Conservation (phyloP, 2,329 filamentous ascomycete species). For the Curvularia hawaiiensis region DNA sequence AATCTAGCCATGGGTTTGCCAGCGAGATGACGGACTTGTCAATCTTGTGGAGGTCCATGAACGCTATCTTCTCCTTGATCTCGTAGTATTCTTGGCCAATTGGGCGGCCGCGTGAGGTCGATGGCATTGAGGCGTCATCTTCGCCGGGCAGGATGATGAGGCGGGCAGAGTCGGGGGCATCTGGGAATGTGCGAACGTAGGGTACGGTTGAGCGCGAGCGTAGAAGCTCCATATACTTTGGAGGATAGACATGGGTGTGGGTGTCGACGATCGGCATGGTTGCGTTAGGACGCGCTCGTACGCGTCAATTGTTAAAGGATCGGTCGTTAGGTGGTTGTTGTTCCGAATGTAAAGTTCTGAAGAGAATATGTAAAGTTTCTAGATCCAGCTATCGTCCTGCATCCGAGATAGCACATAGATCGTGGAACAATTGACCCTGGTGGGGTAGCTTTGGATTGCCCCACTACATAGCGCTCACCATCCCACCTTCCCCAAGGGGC, state of each 20-base stretch:
- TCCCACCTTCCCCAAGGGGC: constrained; percentile 41
- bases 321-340: not conserved
- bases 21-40: constrained; percentile 84
- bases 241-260: constrained; percentile 68
- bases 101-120: constrained; percentile 72
- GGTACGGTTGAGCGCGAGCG: constrained; percentile 66
- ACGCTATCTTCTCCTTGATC: constrained; percentile 77
- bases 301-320: not conserved
- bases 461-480: constrained; percentile 30
- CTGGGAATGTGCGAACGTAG: constrained; percentile 69
- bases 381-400: not conserved
- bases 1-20: constrained; percentile 95
- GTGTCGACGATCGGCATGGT: constrained; percentile 60
- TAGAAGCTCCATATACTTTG: constrained; percentile 63
- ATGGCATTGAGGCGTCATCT: constrained; percentile 58
- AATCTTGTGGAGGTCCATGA: constrained; percentile 87
- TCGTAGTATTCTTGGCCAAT: constrained; percentile 84
- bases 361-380: not conserved
- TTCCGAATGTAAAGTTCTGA: not conserved
- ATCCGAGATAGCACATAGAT: constrained; percentile 9
- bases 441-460: constrained; percentile 29
- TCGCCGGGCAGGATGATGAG: constrained; percentile 69
- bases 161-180: constrained; percentile 60
- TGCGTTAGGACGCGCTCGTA: constrained; percentile 5
- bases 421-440: constrained; percentile 21